These are phyloP conservation scores for Suhomyces faveliae DNA, from an alignment of 805 yeast species.

Conservation along the genomic window DNA sequence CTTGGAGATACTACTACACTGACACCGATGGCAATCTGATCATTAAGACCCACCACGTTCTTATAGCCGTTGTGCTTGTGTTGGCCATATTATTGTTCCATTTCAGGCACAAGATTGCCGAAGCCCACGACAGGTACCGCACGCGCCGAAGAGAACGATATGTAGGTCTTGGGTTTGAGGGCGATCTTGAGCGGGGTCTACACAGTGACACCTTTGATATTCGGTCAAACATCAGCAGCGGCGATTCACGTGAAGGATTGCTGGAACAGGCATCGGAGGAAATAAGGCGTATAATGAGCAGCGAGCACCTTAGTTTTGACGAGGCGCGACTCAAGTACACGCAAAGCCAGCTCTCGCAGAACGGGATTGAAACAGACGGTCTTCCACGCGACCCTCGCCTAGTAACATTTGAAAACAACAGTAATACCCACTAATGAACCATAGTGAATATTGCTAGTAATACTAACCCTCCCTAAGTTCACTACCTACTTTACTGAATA, in stretches of 20 bases:
- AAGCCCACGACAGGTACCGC: slow-evolving; percentile 27
- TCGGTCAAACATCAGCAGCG: slow-evolving; percentile 33
- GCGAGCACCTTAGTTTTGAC: slow-evolving; percentile 55
- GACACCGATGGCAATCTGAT: slow-evolving; percentile 3
- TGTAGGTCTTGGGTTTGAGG: slow-evolving; percentile 32
- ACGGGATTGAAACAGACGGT: slow-evolving; percentile 17
- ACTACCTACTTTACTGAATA: too few species aligned
- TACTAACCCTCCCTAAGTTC: too few species aligned
- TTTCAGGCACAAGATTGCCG: slow-evolving; percentile 30
- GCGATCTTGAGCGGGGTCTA: slow-evolving; percentile 56
- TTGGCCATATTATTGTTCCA: slow-evolving; percentile 26
- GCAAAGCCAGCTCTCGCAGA: slow-evolving; percentile 38
- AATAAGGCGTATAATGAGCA: slow-evolving; percentile 55
- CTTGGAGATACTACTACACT: not conserved
- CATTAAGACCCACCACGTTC: slow-evolving; percentile 14
- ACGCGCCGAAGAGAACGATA: slow-evolving; percentile 24
- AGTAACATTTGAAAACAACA: slow-evolving; percentile 15
- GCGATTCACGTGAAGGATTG: slow-evolving; percentile 63
- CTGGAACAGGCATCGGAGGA: slow-evolving; percentile 51
- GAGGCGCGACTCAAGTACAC: slow-evolving; percentile 62
- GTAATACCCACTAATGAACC: not conserved
- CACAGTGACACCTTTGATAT: slow-evolving; percentile 60
- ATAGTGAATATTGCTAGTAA: not conserved
- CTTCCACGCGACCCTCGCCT: slow-evolving; percentile 20
- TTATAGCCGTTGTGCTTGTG: slow-evolving; percentile 14